These are phyloP conservation scores for Epichloe hybrida DNA, from an alignment of 2,329 filamentous ascomycete genomes.

Conservation along the genomic window DNA sequence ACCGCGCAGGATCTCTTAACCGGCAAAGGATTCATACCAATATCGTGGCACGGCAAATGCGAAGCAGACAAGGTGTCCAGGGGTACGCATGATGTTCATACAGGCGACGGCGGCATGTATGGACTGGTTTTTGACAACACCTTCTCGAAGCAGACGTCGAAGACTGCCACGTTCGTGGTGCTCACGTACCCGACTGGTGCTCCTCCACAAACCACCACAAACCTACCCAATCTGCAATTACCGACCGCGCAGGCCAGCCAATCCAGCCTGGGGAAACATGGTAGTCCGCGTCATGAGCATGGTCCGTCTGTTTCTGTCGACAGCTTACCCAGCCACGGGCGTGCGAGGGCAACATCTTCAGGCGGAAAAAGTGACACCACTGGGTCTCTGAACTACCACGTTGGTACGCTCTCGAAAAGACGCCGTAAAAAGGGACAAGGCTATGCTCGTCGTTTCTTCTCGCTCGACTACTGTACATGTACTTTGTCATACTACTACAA, in stretches of 20 bases:
- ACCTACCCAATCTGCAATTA: constrained; percentile 46
- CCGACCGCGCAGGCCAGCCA: constrained; percentile 27
- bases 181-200: constrained; percentile 81
- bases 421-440: constrained; percentile 90
- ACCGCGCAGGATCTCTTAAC: constrained; percentile 49
- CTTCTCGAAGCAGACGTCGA: constrained; percentile 89
- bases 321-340: constrained; percentile 38
- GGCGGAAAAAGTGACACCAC: constrained; percentile 38
- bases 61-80: constrained; percentile 92
- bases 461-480: constrained; percentile 83
- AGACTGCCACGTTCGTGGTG: constrained; percentile 88
- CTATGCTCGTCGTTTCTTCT: constrained; percentile 88
- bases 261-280: constrained; percentile 37
- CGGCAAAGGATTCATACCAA: constrained; percentile 53
- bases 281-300: constrained; percentile 31
- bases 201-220: constrained; percentile 60
- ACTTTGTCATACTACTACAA: constrained; percentile 96
- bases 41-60: constrained; percentile 87
- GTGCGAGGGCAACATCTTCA: constrained; percentile 33
- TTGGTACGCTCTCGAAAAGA: constrained; percentile 76
- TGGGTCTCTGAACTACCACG: constrained; percentile 50
- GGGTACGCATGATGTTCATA: constrained; percentile 68
- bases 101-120: constrained; percentile 77
- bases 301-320: constrained; percentile 43
- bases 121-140: constrained; percentile 97